Percentiles rank a stretch among this genome's conserved stretches.
Evolutionary conservation across 345 rosid species (phyloP).

Genomic region (Linum trigynum): DNA sequence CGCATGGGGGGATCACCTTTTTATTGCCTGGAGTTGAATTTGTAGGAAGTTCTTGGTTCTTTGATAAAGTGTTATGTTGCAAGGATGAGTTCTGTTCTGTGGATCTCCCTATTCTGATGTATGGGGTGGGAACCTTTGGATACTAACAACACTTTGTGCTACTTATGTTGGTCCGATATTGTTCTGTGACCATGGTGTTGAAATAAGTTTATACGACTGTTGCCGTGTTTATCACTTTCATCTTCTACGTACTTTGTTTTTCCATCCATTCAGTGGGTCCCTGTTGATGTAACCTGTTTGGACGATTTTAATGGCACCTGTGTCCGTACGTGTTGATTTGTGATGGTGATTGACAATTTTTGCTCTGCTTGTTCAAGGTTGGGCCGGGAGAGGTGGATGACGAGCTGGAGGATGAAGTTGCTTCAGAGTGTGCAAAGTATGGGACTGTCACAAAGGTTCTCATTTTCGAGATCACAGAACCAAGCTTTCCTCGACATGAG

Average conservation of each 20-base stretch:
- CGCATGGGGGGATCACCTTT: not conserved
- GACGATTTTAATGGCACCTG: not conserved
- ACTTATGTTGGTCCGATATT: not conserved
- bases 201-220: not conserved
- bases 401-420: slow-evolving; percentile 95
- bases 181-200: not conserved
- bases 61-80: too few relatives aligned
- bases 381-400: slow-evolving; percentile 99
- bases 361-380: slow-evolving; percentile 40
- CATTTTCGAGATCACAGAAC: slow-evolving; percentile 94
- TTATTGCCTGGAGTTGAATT: not conserved
- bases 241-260: not conserved
- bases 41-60: too few relatives aligned
- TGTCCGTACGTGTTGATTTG: too few relatives aligned
- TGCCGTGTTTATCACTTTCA: not conserved
- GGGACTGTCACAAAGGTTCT: slow-evolving; percentile 88
- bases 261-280: not conserved
- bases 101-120: too few relatives aligned
- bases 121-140: not conserved
- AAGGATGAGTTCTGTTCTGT: too few relatives aligned
- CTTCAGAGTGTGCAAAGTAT: slow-evolving; percentile 81
- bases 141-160: not conserved
- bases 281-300: too few relatives aligned
- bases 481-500: slow-evolving; percentile 72
- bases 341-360: slow-evolving; percentile 3